Evolutionary conservation across 352 stramenopile species (phyloP).

Genomic region (Globisporangium megalacanthum): DNA sequence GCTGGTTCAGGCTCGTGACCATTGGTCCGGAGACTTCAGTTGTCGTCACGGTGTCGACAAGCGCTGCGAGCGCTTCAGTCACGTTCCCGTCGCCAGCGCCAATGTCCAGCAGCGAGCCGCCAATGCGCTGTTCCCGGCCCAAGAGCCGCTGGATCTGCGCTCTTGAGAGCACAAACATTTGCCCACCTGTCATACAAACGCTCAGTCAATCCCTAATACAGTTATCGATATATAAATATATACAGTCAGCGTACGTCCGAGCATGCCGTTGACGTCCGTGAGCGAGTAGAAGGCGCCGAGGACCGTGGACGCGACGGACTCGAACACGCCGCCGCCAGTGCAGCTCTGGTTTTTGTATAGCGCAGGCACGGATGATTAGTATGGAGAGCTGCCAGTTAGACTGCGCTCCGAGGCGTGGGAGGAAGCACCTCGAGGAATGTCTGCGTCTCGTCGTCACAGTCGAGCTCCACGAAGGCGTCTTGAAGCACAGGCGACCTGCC

Average conservation of each 20-base stretch:
- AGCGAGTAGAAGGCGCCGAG: slow-evolving; percentile 80
- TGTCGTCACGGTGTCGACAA: slow-evolving; percentile 59
- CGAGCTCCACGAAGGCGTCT: slow-evolving; percentile 58
- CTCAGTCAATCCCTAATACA: neutral
- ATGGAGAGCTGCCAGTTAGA: neutral
- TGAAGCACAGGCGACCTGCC: slow-evolving; percentile 51
- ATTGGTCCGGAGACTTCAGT: slow-evolving; percentile 79
- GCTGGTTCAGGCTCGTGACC: slow-evolving; percentile 66
- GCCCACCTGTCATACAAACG: slow-evolving; percentile 36
- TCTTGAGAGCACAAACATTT: slow-evolving; percentile 85
- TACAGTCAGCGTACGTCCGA: slow-evolving; percentile 40
- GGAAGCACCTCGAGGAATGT: slow-evolving; percentile 53
- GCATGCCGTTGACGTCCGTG: slow-evolving; percentile 79
- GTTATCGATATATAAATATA: slow-evolving; percentile 6
- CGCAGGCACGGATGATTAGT: too few species aligned
- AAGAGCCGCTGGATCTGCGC: slow-evolving; percentile 68
- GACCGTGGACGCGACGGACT: slow-evolving; percentile 56
- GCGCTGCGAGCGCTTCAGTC: slow-evolving; percentile 68
- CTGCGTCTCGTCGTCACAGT: slow-evolving; percentile 73
- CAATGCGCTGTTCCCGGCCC: slow-evolving; percentile 35
- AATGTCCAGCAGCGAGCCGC: slow-evolving; percentile 68
- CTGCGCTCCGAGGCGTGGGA: neutral
- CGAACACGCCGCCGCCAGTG: slow-evolving; percentile 60
- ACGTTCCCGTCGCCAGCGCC: slow-evolving; percentile 82
- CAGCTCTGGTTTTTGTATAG: slow-evolving; percentile 38